Percentiles rank a stretch among this genome's conserved stretches.
These are phyloP conservation scores for Oryza glumipatula DNA, from an alignment of 176 grass and related monocot species.

Conservation along the genomic window DNA sequence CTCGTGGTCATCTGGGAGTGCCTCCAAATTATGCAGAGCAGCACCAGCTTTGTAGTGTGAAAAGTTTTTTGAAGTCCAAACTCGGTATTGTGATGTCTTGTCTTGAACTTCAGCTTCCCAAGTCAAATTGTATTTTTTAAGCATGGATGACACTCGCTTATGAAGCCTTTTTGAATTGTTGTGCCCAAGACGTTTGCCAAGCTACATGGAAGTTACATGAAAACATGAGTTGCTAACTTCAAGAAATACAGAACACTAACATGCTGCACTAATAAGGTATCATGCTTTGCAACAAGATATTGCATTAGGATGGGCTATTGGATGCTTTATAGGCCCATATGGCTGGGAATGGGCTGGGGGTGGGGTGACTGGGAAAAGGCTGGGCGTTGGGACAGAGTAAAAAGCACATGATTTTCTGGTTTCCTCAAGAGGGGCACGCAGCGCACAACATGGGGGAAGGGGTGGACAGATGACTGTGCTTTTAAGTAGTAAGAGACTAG, in stretches of 20 bases:
- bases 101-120: slow-evolving; percentile 80
- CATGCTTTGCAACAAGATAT: no score
- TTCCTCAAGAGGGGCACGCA: no score
- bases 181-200: slow-evolving; percentile 72
- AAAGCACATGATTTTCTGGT: no score
- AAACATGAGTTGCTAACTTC: slow-evolving; percentile 30
- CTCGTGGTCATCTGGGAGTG: slow-evolving; percentile 42
- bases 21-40: slow-evolving; percentile 58
- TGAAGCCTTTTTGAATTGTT: slow-evolving; percentile 78
- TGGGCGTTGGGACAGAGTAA: no score
- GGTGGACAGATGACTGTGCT: no score
- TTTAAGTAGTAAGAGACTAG: not conserved
- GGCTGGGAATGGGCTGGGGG: no score
- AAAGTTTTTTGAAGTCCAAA: slow-evolving; percentile 88
- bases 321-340: no score
- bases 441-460: no score
- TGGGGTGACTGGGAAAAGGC: no score
- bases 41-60: slow-evolving; percentile 52
- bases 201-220: slow-evolving; percentile 52
- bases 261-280: slow-evolving; percentile 8
- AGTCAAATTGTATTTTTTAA: slow-evolving; percentile 65
- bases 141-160: slow-evolving; percentile 74
- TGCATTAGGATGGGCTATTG: no score
- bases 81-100: slow-evolving; percentile 69
- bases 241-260: slow-evolving; percentile 43